These are phyloP conservation scores for Polytrichum formosum DNA, from an alignment of 225 moss, liverwort and hornwort species.

Conservation along the genomic window DNA sequence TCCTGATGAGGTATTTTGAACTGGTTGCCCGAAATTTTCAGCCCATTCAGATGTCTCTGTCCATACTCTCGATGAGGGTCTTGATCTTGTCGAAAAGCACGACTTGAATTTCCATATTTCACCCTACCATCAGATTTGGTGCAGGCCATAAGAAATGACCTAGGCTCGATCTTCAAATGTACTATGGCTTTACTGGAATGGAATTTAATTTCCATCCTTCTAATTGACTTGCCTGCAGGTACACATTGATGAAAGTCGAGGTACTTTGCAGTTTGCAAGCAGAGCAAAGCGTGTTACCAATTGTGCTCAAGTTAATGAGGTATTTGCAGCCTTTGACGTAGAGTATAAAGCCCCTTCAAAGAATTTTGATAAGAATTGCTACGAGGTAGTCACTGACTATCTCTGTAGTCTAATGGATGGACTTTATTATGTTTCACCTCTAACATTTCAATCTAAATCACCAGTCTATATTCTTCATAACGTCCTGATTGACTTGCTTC, in stretches of 20 bases:
- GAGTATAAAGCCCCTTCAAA: not conserved
- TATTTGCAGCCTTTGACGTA: slow-evolving; percentile 7
- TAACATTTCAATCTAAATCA: too few relatives aligned
- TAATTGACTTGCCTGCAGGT: slow-evolving; percentile 37
- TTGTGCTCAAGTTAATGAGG: slow-evolving; percentile 97
- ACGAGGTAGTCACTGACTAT: not conserved
- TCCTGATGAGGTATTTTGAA: slow-evolving; percentile 67
- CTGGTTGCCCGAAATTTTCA: not conserved
- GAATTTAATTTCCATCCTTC: too few relatives aligned
- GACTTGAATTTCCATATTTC: too few relatives aligned
- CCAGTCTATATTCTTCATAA: too few relatives aligned
- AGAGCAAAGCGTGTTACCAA: slow-evolving; percentile 92
- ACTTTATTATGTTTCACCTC: too few relatives aligned
- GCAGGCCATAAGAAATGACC: too few relatives aligned
- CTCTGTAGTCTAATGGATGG: not conserved
- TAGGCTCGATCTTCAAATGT: too few relatives aligned
- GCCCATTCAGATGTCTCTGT: not conserved
- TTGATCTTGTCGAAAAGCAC: too few relatives aligned
- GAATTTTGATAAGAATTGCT: not conserved
- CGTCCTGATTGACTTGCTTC: too few relatives aligned
- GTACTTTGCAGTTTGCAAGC: slow-evolving; percentile 93
- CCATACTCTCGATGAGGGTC: not conserved
- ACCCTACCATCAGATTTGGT: too few relatives aligned
- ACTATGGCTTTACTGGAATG: too few relatives aligned
- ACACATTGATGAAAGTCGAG: slow-evolving; percentile 96